Percentiles rank a stretch among this genome's conserved stretches.
These are phyloP conservation scores for Cymbopogon citratus DNA, from an alignment of 176 grass and related monocot genomes.

Conservation along the genomic window DNA sequence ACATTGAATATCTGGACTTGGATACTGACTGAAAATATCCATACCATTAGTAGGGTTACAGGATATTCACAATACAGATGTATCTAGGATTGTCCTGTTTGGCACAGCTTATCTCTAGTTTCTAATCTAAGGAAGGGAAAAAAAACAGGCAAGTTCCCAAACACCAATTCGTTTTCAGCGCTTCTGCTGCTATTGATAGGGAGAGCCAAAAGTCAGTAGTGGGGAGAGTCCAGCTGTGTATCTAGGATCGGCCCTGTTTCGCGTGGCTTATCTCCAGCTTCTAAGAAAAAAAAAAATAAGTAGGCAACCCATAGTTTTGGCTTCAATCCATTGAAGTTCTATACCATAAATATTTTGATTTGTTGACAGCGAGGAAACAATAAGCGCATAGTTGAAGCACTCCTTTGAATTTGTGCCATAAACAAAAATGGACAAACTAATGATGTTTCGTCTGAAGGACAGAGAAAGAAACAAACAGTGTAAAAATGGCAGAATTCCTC, in stretches of 20 bases:
- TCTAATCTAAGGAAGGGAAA: neutral
- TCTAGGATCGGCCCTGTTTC: neutral
- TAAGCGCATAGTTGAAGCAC: neutral
- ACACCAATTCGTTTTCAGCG: neutral
- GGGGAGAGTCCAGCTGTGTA: neutral
- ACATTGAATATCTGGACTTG: neutral
- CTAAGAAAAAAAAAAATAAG: neutral
- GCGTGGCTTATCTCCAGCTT: neutral
- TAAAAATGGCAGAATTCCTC: neutral
- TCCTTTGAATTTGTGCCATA: neutral
- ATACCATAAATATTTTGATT: neutral
- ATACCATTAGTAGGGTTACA: neutral
- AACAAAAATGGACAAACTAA: neutral
- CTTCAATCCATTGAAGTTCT: neutral
- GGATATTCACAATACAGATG: neutral
- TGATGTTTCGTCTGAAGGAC: neutral
- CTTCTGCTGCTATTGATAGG: neutral
- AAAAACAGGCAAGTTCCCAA: neutral
- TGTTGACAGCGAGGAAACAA: neutral
- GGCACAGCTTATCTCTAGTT: neutral
- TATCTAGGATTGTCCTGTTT: neutral
- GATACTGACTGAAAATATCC: neutral
- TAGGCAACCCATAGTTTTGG: neutral
- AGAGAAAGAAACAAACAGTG: neutral
- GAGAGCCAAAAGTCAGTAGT: neutral